Percentiles rank a stretch among this genome's conserved stretches.
Evolutionary conservation across 371 early-diverging fungal species (phyloP).

Genomic region (Circinella umbellata): DNA sequence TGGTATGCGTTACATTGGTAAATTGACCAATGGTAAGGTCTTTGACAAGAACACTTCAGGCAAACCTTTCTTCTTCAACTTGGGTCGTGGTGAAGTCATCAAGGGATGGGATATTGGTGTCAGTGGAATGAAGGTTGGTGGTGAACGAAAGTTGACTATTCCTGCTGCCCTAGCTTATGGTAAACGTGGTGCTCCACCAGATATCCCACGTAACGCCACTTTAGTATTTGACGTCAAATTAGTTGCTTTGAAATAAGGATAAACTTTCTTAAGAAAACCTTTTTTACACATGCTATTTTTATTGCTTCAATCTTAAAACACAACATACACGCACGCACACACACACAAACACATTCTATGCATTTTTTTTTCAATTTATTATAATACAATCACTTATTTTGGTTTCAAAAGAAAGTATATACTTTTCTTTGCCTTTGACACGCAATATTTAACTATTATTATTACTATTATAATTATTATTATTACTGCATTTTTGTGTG

Average conservation of each 20-base stretch:
- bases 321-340: neutral
- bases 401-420: too few species aligned
- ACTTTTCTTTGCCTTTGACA: too few species aligned
- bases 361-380: neutral
- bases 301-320: neutral
- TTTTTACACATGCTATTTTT: neutral
- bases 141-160: slow-evolving; percentile 88
- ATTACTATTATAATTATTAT: too few species aligned
- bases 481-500: too few species aligned
- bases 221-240: slow-evolving; percentile 78
- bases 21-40: slow-evolving; percentile 88
- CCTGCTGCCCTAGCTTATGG: slow-evolving; percentile 91
- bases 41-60: slow-evolving; percentile 94
- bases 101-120: slow-evolving; percentile 94
- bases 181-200: slow-evolving; percentile 82
- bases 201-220: slow-evolving; percentile 87
- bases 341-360: neutral
- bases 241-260: slow-evolving; percentile 28
- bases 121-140: slow-evolving; percentile 90
- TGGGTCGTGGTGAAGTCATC: slow-evolving; percentile 94
- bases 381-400: neutral
- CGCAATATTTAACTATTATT: too few species aligned
- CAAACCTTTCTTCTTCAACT: slow-evolving; percentile 86
- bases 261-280: neutral
- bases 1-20: slow-evolving; percentile 92